Conservation (phyloP, 352 stramenopile species). For the Hyphochytrium catenoides region DNA sequence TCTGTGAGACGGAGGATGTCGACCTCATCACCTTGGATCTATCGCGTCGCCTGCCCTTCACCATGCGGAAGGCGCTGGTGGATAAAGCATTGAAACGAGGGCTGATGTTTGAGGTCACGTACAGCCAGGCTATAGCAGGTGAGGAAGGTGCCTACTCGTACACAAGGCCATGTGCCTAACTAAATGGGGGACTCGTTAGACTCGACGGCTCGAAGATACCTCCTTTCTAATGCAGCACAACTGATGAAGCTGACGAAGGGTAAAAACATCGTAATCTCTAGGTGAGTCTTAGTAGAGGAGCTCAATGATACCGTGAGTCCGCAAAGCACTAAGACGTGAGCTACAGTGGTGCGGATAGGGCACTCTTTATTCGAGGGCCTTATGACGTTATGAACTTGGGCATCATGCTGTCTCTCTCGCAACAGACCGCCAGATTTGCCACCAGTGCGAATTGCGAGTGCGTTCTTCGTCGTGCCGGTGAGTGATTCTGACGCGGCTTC, state of each 20-base stretch:
- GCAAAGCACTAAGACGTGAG: too few species aligned
- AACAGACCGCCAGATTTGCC: too few species aligned
- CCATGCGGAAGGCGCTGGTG: constrained; percentile 43
- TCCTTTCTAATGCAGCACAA: constrained; percentile 56
- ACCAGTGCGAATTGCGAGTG: too few species aligned
- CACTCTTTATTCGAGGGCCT: constrained; percentile 41
- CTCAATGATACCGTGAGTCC: too few species aligned
- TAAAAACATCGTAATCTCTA: constrained; percentile 33
- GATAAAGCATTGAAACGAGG: constrained; percentile 27
- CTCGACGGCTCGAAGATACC: constrained; percentile 42
- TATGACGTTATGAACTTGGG: constrained; percentile 55
- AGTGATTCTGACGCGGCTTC: too few species aligned
- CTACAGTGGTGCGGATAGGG: constrained; percentile 35
- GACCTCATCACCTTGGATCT: constrained; percentile 57
- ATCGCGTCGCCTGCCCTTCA: constrained; percentile 42
- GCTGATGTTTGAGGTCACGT: constrained; percentile 52
- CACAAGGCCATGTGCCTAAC: neutral
- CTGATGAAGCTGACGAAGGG: constrained; percentile 37
- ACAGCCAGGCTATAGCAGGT: constrained; percentile 30
- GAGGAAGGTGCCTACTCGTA: constrained; percentile 1
- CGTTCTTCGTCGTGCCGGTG: too few species aligned
- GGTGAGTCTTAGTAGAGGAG: too few species aligned
- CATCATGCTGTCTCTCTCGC: constrained; percentile 35
- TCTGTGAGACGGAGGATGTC: constrained; percentile 44
- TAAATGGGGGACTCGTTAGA: constrained; percentile 9